A percentile compares a stretch with the other conserved stretches of the same genome.
Evolutionary conservation across 148 eudicot genomes (phyloP).

Genomic region (Silene conica): DNA sequence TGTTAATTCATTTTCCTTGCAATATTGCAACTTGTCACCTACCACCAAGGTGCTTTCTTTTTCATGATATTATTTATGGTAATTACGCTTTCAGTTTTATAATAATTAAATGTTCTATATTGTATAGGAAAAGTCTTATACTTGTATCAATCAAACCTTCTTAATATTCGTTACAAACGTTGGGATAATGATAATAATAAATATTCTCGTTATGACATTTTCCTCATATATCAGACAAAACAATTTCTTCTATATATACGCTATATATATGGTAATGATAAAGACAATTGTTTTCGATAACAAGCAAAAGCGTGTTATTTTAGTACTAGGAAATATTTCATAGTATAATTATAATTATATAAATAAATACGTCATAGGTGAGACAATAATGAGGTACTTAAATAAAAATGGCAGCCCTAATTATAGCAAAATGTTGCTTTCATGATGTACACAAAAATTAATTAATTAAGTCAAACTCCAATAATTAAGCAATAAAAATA

Average conservation of each 20-base stretch:
- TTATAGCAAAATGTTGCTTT: slow-evolving; percentile 7
- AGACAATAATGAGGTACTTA: slow-evolving; percentile 8
- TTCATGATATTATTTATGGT: no score
- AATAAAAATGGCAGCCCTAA: slow-evolving; percentile 19
- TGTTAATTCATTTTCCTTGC: no score
- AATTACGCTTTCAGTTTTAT: no score
- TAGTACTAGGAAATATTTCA: background rate
- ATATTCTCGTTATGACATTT: background rate
- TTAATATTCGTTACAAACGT: background rate
- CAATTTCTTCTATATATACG: no score
- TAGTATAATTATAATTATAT: background rate
- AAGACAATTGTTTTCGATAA: background rate
- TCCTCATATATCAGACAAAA: no score
- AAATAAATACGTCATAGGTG: background rate
- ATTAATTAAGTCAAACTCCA: slow-evolving; percentile 16
- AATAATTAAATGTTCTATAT: no score
- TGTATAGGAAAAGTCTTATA: background rate
- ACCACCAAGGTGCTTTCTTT: no score
- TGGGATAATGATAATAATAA: background rate
- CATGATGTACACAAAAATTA: background rate
- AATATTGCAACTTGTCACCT: no score
- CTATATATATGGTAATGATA: background rate
- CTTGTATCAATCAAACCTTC: background rate
- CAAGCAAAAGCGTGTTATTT: background rate
- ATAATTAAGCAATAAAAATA: slow-evolving; percentile 4